phyloP scores from a whole-genome alignment of 78 protist genomes.

The Dictyostelium firmibasis region DNA sequence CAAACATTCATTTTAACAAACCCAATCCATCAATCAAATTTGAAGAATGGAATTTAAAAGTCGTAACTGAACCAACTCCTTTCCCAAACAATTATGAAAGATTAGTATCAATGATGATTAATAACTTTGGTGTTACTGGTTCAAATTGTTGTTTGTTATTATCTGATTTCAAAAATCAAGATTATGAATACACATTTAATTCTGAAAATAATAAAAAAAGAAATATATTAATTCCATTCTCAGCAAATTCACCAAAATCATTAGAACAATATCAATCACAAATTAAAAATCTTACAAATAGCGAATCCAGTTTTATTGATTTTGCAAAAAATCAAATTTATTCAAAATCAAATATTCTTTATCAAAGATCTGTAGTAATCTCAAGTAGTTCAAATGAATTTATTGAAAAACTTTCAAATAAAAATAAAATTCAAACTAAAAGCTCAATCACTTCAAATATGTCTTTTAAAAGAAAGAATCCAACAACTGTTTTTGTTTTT shows the following conservation, averaged over 20 bases:
- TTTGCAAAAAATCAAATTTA: neutral
- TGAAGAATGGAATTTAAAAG: too few species aligned
- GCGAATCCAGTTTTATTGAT: neutral
- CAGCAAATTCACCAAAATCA: neutral
- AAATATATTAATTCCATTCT: neutral
- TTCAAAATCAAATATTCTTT: neutral
- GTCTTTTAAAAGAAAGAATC: neutral
- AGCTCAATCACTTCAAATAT: neutral
- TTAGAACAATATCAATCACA: neutral
- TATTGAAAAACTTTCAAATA: neutral
- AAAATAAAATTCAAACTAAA: neutral
- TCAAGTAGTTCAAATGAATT: neutral
- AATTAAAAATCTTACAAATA: neutral
- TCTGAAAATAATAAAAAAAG: neutral
- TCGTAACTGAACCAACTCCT: too few species aligned
- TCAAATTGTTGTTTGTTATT: too few species aligned
- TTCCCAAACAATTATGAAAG: neutral
- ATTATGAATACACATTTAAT: neutral
- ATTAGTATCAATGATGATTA: slow-evolving; percentile 25
- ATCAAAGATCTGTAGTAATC: neutral
- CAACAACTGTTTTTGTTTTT: too few species aligned
- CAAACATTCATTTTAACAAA: slow-evolving; percentile 47
- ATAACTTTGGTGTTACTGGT: too few species aligned
- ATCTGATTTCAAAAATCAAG: neutral
- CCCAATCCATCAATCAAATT: too few species aligned